Percentiles rank a stretch among this genome's conserved stretches.
These are phyloP conservation scores for Xylaria hypoxylon DNA, from an alignment of 2,329 filamentous ascomycete species.

Conservation along the genomic window DNA sequence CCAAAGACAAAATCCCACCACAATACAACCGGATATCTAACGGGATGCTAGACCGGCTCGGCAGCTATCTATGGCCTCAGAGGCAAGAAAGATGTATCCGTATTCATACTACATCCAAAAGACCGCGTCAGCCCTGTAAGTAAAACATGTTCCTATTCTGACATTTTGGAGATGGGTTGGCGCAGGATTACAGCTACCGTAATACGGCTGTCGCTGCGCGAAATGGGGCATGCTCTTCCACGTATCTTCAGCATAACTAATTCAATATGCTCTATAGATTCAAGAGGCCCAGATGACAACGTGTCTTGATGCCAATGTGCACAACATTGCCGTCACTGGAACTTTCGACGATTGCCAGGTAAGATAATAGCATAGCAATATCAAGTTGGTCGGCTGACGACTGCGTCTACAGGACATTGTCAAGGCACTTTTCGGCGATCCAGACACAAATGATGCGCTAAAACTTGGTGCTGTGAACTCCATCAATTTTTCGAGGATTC, in stretches of 20 bases:
- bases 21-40: conserved; percentile 12
- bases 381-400: not conserved
- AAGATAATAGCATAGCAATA: not conserved
- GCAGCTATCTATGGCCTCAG: conserved; percentile 95
- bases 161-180: not conserved
- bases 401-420: conserved; percentile 75
- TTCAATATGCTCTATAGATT: conserved; percentile 57
- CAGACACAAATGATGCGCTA: conserved; percentile 82
- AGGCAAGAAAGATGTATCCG: conserved; percentile 95
- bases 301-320: conserved; percentile 87
- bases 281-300: conserved; percentile 99
- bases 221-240: not conserved
- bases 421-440: conserved; percentile 90
- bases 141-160: conserved; percentile 49
- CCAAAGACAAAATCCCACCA: not conserved
- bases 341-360: conserved; percentile 94
- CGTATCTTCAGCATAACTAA: not conserved
- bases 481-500: conserved; percentile 95
- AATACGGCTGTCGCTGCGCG: not conserved
- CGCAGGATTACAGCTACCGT: not conserved
- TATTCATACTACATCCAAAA: conserved; percentile 94
- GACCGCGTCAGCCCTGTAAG: conserved; percentile 78
- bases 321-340: conserved; percentile 89
- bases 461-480: conserved; percentile 95
- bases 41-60: conserved; percentile 76